Evolutionary conservation across 2,329 filamentous ascomycete species (phyloP), one percentile per base, ranked within the genome.

Genomic region (Stagonosporopsis chrysanthemi): DNA sequence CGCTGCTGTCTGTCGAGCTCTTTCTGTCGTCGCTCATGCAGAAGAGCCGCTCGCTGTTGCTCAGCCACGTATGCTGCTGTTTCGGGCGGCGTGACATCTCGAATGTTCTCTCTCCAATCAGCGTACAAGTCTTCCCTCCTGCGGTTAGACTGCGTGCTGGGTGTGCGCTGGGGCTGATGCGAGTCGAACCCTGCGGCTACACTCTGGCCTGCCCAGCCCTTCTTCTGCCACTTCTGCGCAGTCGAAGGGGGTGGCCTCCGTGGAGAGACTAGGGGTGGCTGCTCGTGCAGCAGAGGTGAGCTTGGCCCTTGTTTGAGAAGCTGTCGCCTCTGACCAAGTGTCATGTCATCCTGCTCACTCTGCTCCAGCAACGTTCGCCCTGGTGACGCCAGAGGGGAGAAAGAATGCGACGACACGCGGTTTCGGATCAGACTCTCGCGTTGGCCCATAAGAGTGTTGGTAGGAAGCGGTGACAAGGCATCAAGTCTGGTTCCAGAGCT

Each of bases 11-110:
- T 82, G 48, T 82, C 82, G 68, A 85, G 81, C 49, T 86, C 83
- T 69, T 86, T 86, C 28, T 86, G 85, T 62, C 88, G 85, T 63
- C 84, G 84, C 64, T 89, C 87, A 33, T 81, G 80, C 69, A 90
- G 79, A 71, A 91, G 78, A 38, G 72, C 74, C 2, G 67, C 67
- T 9, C 79, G 69, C 55, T 75, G 74, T 26, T 68, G 74, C 48
- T 77, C 75, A n/a, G 75, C 75, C 2, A 62, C 31, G 7, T 62
- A 48, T 0, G 59, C 64, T n/a, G 64, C 57, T 9, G 61, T 59
- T 47, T 71, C 64, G 4, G 57, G 56, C 2, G 66, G 61, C 8
- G 65, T 57, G 3, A 63, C 63, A 1, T 72, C 70, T 28, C 70
- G 65, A 14, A 76, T 68, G 9, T 66, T 72, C 44, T 73, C 70